Base-by-base conservation (phyloP, 495 filamentous ascomycete genomes). In the Aspergillus campestris region DNA sequence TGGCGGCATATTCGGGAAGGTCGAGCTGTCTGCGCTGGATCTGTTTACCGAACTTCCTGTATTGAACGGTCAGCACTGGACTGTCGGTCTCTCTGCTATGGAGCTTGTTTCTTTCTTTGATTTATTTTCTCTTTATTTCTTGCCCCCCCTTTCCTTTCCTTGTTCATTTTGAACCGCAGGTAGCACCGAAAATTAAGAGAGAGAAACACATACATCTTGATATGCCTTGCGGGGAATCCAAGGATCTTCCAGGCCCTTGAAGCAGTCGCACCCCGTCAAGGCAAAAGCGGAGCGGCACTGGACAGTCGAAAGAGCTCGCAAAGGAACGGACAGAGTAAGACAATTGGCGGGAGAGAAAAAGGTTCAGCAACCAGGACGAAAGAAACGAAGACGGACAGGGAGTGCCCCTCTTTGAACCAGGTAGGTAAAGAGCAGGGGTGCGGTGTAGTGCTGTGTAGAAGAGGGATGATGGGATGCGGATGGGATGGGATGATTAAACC, bases 21-120 rank as follows among this genome's bases (percentile, higher is more conserved):
- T 98, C 92, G 56, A 98, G 87, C 73, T 97, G 91, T 64, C 89
- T 83, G 75, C 92, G 95, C 72, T 96, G 94, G 52, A 97, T 92
- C 57, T 95, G 85, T 76, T 98, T 98, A 64, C 92, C 92, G 73
- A 97, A 98, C 80, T 98, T 97, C 92, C 92, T 98, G 48, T 53
- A 45, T 14, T 7, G 24, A 48, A 49, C 8, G 8, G 31, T 54
- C 38, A 60, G 51, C 41, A 40, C 10, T 12, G 24, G 3, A 14
- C 27, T 24, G 18, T 34, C 1, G 32, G 32, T 34, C 2, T 34
- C 32, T 34, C 12, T 34, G 9, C 9, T 2, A 34, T 34, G 32
- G 32, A 12, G 9, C 32, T 1, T 10, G 2, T 10, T 34, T 5
- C 9, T 34, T 34, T 12, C 32, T 34, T 34, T 34, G 2, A 1